Evolutionary conservation across 805 yeast species (phyloP), one percentile per base, ranked within the genome.

Genomic region (Komagataella pastoris): DNA sequence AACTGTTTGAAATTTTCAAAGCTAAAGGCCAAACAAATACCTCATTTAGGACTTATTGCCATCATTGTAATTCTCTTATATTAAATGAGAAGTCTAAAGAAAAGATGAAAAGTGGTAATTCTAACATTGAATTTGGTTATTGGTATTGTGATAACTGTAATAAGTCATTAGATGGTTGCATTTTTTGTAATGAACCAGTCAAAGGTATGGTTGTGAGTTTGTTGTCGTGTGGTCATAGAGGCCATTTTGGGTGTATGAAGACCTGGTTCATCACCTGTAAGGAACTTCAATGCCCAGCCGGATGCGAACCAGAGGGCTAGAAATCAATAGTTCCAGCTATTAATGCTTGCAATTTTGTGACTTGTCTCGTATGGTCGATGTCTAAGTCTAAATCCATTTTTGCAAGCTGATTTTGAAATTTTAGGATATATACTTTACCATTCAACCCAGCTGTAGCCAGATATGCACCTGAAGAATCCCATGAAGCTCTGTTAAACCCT

Each of bases 111-210:
- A 53, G 57, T 12, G 60, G 59, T 2, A 64, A 65, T 44, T 62
- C 66, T 8, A 63, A 60, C 0, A 66, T 67, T 17, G 65, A 69
- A 45, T 77, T 80, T 59, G 96, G 95, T 1, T 81, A 75, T 58
- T 89, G 96, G 96, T 86, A 83, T 63, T 90, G 97, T 67, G 88
- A 81, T 51, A 73, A 71, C 19, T 90, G 97, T 63, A 67, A 73
- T 8, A 69, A 66, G 50, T 69, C 70, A 14, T 81, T 80, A 54
- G 82, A 80, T 53, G 75, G 80, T n/a, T 90, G 97, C 65, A 73
- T 82, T 24, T 77, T 82, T 54, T 90, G 97, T 64, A 75, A 83
- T 55, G 84, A 77, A 60, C 88, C 95, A 0, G 72, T 90, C 59
- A 79, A 77, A 56, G 95, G 95, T 0, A 70, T 85, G 52, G 74